Evolutionary conservation across 768 basidiomycete genomes (phyloP), one percentile per base, ranked within the genome.

Genomic region (Suillus clintonianus): DNA sequence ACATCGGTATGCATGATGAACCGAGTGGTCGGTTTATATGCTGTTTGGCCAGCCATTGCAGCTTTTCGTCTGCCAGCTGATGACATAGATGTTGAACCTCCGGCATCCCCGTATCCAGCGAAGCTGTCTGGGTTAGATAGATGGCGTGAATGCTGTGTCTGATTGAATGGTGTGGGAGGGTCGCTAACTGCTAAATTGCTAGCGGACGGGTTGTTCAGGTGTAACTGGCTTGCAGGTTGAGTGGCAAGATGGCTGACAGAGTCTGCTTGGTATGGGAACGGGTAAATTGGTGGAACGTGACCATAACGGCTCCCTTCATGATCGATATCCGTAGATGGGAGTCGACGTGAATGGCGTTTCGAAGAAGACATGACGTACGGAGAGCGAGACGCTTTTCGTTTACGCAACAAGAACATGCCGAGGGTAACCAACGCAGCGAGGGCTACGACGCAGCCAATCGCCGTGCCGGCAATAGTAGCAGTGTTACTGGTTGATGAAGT

Each of bases 1-100:
- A 82, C 83, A 70, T 91, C 91, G 4, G 86, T 88, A 66, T 92
- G 90, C 7, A 91, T 66, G 62, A 91, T 80, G 71, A 85, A 89
- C 54, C 88, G 83, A 24, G 87, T 77, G 5, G 82, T 76, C 39
- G 71, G 65, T 51, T 73, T 79, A 67, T 84, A 80, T 15, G 66
- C 61, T 7, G 79, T 67, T 34, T 74, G 62, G 22, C 83, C 84
- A n/a, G 85, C 84, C 80, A 83, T 80, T 2, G 80, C 80, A 10
- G 86, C 86, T 72, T 89, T 89, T 37, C 82, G 79, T 51, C 81
- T 82, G 37, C 78, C 76, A 45, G 78, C 74, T 1, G 86, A 81
- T 59, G 74, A 67, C 67, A 69, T 68, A n/a, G 70, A 63, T 32
- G n/a, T n/a, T n/a, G 74, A 67, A 30, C 61, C 63, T 15, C 59